Evolutionary conservation across 306 rosid species (phyloP), one percentile per base, ranked within the genome.

Genomic region (Inga leiocalycina): DNA sequence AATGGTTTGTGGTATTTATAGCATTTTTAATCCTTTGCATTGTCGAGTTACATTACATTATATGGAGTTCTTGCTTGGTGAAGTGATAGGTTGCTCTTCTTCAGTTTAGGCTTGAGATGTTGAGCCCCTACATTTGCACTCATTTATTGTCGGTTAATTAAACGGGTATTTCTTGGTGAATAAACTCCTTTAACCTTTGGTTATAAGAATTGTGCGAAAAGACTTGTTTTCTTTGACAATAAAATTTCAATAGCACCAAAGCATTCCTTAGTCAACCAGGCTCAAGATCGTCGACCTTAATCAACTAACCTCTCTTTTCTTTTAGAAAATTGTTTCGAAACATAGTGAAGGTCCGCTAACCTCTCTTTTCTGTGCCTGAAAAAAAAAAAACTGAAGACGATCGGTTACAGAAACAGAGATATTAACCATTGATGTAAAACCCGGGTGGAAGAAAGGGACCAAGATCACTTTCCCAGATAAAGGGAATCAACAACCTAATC

Each of bases 391-490:
- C 45, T 77, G 51, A 90, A 97, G 98, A 30, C 77, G 90, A 56
- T 87, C 83, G 69, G 64, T 79, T 20, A 85, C 85, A 11, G 98
- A 97, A 74, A 86, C 98, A 3, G 99, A 97, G 83, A 93, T 97
- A 86, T 52, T 94, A 79, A 91, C 86, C 13, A 92, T 94, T 35
- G 98, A 92, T 15, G 93, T 94, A 76, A 97, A 94, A 87, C 98
- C 98, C 0, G 98, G 99, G 44, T 97, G 99, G 99, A 97, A 94
- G 81, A 97, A 89, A 81, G 99, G 99, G 62, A 96, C 99, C 35
- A 96, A 92, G 89, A 94, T 96, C 7, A 96, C 99, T 3, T 96
- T 96, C 67, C 93, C 97, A 22, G 98, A 94, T 44, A 94, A 96
- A 91, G 99, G 99, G 54, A 96, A 96, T 45, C 97, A 94, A 78